phyloP scores from a whole-genome alignment of 192 early-diverging fungal species.

The Powellomyces hirtus region DNA sequence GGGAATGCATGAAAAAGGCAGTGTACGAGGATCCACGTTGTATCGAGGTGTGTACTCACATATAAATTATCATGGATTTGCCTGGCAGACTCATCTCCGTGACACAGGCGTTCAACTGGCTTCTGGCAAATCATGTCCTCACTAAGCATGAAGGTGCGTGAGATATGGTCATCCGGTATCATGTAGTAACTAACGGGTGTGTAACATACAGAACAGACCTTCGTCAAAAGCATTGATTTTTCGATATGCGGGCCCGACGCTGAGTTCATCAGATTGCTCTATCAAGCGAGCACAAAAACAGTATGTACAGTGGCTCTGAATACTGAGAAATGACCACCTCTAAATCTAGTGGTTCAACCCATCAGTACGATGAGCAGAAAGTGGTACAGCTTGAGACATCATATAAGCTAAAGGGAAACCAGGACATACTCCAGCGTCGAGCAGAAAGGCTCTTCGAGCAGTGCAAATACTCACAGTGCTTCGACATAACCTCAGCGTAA shows the following conservation, averaged over 20 bases:
- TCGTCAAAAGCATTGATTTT: conserved; percentile 6
- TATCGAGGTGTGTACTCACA: conserved; percentile 58
- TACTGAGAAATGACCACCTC: no score
- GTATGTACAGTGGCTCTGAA: no score
- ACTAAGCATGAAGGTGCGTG: conserved; percentile 55
- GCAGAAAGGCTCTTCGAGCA: conserved; percentile 19
- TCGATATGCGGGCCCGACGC: conserved; percentile 4
- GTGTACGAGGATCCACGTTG: conserved; percentile 62
- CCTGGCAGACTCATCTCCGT: no score
- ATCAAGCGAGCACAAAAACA: not conserved
- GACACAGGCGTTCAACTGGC: conserved; percentile 56
- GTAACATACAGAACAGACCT: conserved; percentile 14
- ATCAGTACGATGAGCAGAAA: conserved; percentile 14
- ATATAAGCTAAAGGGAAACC: conserved; percentile 20
- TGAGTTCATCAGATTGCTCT: not conserved
- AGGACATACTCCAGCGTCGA: conserved; percentile 13
- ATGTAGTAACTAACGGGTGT: no score
- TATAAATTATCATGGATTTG: no score
- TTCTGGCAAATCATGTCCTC: conserved; percentile 61
- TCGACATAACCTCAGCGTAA: conserved; percentile 58
- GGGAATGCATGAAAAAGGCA: conserved; percentile 61
- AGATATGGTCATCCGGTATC: no score
- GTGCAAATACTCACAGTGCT: conserved; percentile 17
- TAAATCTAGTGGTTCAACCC: no score
- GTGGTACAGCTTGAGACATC: conserved; percentile 11